Base-by-base conservation (phyloP, 805 yeast species). In the Saturnispora kantuleensis region DNA sequence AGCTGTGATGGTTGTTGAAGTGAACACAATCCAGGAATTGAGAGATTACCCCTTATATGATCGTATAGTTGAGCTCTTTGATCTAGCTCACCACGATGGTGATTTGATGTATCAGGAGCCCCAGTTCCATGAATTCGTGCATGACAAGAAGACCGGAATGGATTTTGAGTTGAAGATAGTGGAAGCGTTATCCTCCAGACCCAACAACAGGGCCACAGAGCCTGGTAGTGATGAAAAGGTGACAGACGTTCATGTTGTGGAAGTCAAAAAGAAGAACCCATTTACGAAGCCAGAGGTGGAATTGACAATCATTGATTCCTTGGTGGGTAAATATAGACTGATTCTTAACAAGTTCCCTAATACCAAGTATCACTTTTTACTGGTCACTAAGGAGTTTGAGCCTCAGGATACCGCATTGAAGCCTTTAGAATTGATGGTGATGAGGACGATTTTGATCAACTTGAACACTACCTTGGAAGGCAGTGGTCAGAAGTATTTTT, bases 271-370 rank as follows among this genome's bases (percentile, higher is more conserved):
- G 16, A 63, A 64, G 45, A 77, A 87, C 56, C 97, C 97, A 2
- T 90, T 93, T 64, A 72, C 73, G 40, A 73, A 77, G 16, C 90
- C 95, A 0, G 96, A 85, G 52, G 84, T 84, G 5, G 81, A 77
- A 47, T 65, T 89, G 37, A 76, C 87, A 0, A 70, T 89, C 8
- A 53, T 76, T 21, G 70, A 71, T 9, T 70, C 70, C 38, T 70
- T 73, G 47, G 75, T 76, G 10, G 69, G 67, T 4, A 65, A 74
- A 28, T 76, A 81, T 56, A 69, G 78, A 50, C 62, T 90, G 31
- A 76, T 90, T 5, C 72, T 87, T 52, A 90, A 90, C 69, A 93
- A 90, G 62, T 93, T 75, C 62, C 95, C 97, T 9, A 81, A 89
- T 33, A 74, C 82, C 4, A 77, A 84, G 37, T 75, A 79, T 54